Evolutionary conservation across 2,329 filamentous ascomycete genomes (phyloP), one percentile per base, ranked within the genome.

Genomic region (Gnomoniopsis sp.): DNA sequence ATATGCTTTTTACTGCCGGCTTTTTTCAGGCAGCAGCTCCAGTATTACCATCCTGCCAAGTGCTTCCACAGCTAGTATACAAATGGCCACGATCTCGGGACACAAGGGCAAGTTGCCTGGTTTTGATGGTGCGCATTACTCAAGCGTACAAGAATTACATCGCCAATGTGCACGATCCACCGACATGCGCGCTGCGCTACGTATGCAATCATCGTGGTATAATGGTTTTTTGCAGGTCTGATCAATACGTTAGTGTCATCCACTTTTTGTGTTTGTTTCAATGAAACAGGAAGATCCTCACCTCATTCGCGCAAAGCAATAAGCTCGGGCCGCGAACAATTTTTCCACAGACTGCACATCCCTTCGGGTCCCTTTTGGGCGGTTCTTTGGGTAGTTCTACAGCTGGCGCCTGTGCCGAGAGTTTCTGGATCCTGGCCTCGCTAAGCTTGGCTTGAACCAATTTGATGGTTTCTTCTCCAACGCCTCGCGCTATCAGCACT

Each of bases 281-380:
- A 46, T 14, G 8, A 12, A n/a, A 14, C n/a, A n/a, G n/a, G n/a
- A 30, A 6, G 23, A 53, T 21, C 70, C 74, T 70, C 67, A 83
- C 80, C 71, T 76, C 73, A 62, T 82, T 81, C 4, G 74, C 70
- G 66, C 82, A 85, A 26, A 82, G 67, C 33, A 84, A 68, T 63
- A 79, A 70, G 12, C 71, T 73, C 3, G 79, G 76, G 2, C 79
- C 79, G 22, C 77, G 70, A 22, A 82, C 79, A 6, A 76, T 74
- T 48, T 79, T 72, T 12, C 76, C 75, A 62, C 82, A 85, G 15
- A 78, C 65, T 2, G 69, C 70, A 62, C 80, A 83, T 48, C 80
- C 79, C 36, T 73, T 77, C 21, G 72, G 67, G 21, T 75, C 76
- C 64, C 73, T 78, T 58, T 74, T 72, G 57, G 75, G 74, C 2